Percentiles rank a stretch among this genome's conserved stretches.
Conservation (phyloP, 176 grass and related monocot species). For the Ampelocalamus luodianensis region DNA sequence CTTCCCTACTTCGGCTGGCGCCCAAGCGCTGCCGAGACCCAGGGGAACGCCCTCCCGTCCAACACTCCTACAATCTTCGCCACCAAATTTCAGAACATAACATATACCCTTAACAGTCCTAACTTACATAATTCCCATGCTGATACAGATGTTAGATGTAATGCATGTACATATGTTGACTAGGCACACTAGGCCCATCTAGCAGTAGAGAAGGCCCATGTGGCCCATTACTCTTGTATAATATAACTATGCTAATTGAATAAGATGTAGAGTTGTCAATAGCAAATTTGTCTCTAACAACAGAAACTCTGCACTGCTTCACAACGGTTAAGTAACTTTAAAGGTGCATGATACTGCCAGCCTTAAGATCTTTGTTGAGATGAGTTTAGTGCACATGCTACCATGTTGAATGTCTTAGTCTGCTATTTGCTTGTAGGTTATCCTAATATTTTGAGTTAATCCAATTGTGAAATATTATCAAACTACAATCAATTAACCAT, state of each 20-base stretch:
- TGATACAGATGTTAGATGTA: not conserved
- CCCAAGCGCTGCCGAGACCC: too few species aligned
- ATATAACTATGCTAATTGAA: too few species aligned
- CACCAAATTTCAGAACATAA: too few species aligned
- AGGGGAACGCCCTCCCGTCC: too few species aligned
- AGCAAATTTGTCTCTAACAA: not conserved
- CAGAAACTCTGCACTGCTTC: not conserved
- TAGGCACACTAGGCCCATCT: too few species aligned
- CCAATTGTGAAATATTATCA: not conserved
- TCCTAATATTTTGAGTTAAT: conserved; percentile 24
- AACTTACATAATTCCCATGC: not conserved
- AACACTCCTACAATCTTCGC: too few species aligned
- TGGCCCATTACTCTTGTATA: too few species aligned
- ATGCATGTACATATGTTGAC: too few species aligned
- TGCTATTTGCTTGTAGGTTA: conserved; percentile 6
- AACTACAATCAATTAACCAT: conserved; percentile 7
- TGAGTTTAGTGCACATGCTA: conserved; percentile 2
- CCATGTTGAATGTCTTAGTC: conserved; percentile 27
- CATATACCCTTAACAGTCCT: not conserved
- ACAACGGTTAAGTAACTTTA: not conserved
- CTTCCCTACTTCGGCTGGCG: too few species aligned
- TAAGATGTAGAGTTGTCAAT: too few species aligned
- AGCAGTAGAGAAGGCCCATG: too few species aligned
- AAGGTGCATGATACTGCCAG: conserved; percentile 4
- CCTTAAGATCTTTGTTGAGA: not conserved